Conservation (phyloP, 129 eudicot genomes). For the Chrysanthemum seticuspe region DNA sequence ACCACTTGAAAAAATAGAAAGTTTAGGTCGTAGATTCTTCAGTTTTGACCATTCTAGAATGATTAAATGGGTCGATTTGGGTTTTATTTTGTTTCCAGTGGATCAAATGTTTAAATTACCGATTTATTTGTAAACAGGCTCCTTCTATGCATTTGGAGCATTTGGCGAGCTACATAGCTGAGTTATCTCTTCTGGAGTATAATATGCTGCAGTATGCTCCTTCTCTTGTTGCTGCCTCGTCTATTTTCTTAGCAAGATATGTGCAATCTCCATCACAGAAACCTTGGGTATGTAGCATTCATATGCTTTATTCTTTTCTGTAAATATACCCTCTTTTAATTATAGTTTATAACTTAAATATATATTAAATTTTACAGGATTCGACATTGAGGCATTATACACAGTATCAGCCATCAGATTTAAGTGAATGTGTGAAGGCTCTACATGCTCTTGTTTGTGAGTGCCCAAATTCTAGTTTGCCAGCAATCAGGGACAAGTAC, state of each 20-base stretch:
- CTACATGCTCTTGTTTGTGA: constrained; percentile 65
- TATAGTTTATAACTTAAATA: not conserved
- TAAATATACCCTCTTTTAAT: not conserved
- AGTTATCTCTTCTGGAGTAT: constrained; percentile 88
- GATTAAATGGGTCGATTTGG: not conserved
- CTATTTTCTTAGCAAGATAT: constrained; percentile 75
- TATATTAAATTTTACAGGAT: constrained; percentile 43
- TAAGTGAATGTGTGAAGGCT: constrained; percentile 70
- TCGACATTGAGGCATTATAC: constrained; percentile 81
- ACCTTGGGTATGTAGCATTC: constrained; percentile 72
- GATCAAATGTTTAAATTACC: not conserved
- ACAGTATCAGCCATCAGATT: constrained; percentile 68
- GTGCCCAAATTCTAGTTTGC: constrained; percentile 56
- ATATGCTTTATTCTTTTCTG: not conserved
- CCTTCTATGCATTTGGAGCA: constrained; percentile 84
- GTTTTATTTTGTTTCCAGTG: not conserved
- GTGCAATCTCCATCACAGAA: constrained; percentile 55
- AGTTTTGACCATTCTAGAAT: too few species aligned
- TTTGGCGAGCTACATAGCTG: constrained; percentile 82
- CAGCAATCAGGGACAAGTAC: constrained; percentile 95
- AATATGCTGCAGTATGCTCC: constrained; percentile 72
- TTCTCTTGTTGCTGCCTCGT: constrained; percentile 83
- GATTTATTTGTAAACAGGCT: constrained; percentile 40
- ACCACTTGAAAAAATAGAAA: too few species aligned
- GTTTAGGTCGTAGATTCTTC: too few species aligned